A percentile compares a stretch with the other conserved stretches of the same genome.
Conservation (phyloP, 164 flowering plant genomes). For the Liriodendron chinense region DNA sequence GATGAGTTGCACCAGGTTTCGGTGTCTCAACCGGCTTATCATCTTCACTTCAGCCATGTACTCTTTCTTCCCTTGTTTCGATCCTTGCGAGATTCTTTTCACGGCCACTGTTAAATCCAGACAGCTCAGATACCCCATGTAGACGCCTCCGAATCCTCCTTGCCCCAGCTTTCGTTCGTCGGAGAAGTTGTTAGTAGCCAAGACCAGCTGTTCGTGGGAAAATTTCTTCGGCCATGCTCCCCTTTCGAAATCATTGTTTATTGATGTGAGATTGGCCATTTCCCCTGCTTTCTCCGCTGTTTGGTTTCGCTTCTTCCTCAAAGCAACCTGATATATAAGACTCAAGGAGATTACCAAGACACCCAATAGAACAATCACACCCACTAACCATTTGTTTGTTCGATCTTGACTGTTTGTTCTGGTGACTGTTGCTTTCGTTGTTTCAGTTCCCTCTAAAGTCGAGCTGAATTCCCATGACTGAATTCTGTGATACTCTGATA, state of each 20-base stretch:
- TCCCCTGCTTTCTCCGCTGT: background rate
- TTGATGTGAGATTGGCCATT: conserved; percentile 3
- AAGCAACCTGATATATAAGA: background rate
- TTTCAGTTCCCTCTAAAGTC: conserved; percentile 2
- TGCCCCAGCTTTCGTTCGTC: conserved; percentile 26
- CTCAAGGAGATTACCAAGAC: background rate
- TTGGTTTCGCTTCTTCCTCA: background rate
- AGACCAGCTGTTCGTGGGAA: conserved; percentile 19
- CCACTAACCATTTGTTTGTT: background rate
- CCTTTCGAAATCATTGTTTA: conserved; percentile 16
- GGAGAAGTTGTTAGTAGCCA: conserved; percentile 22
- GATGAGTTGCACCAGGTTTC: conserved; percentile 40
- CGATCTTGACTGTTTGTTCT: background rate
- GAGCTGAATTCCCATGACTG: conserved; percentile 27
- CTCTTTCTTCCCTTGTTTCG: conserved; percentile 43
- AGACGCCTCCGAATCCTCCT: conserved; percentile 38
- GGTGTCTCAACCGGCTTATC: conserved; percentile 44
- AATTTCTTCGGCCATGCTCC: conserved; percentile 27
- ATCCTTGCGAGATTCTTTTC: conserved; percentile 33
- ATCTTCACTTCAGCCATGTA: conserved; percentile 42
- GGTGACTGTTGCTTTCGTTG: background rate
- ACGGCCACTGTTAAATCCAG: conserved; percentile 26
- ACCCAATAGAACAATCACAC: background rate
- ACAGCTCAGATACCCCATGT: conserved; percentile 29
- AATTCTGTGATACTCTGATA: background rate